Evolutionary conservation across 164 flowering plant genomes (phyloP).

Genomic region (Annona cherimola): DNA sequence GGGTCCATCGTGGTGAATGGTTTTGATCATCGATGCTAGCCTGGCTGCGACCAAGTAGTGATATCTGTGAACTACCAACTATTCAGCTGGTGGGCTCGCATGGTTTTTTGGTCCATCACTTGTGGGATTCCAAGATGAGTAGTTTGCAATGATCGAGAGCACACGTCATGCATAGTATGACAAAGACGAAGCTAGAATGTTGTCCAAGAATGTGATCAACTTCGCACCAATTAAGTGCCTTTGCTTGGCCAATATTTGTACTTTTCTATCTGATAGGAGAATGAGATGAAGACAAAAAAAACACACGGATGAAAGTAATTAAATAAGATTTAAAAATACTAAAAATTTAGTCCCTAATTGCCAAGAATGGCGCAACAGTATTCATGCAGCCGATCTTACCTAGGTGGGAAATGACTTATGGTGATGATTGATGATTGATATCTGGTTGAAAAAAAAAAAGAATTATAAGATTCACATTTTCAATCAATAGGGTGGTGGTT

Average conservation of each 20-base stretch:
- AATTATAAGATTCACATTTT: background rate
- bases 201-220: too few relatives aligned
- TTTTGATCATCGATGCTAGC: background rate
- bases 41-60: background rate
- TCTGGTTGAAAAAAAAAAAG: background rate
- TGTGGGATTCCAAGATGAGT: background rate
- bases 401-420: background rate
- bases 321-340: too few relatives aligned
- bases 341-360: too few relatives aligned
- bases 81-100: background rate
- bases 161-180: too few relatives aligned
- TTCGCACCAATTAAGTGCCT: too few relatives aligned
- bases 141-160: background rate
- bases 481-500: background rate
- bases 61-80: background rate
- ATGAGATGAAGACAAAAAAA: too few relatives aligned
- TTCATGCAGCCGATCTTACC: too few relatives aligned
- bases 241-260: too few relatives aligned
- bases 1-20: background rate
- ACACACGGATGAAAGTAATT: too few relatives aligned
- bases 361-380: too few relatives aligned
- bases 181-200: too few relatives aligned
- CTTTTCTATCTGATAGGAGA: too few relatives aligned
- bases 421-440: background rate
- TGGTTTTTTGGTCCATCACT: background rate